These are phyloP conservation scores for Hypomyces rosellus DNA, from an alignment of 2,329 filamentous ascomycete genomes.

Conservation along the genomic window DNA sequence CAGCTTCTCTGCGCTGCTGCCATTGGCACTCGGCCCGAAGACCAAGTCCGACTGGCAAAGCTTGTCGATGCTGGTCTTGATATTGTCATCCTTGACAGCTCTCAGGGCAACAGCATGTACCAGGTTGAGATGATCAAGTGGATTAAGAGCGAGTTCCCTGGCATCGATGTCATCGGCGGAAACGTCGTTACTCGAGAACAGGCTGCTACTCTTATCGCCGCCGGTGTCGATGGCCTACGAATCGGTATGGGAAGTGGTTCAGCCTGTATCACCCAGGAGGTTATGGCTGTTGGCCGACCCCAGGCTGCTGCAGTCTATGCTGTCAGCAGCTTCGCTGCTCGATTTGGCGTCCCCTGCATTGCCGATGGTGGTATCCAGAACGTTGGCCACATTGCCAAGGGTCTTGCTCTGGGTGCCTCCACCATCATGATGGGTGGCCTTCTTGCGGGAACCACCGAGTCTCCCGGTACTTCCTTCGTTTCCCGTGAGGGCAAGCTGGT, in stretches of 20 bases:
- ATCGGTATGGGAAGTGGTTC: constrained; percentile 99
- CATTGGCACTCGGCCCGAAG: constrained; percentile 90
- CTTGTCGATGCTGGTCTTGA: constrained; percentile 93
- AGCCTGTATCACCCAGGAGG: constrained; percentile 98
- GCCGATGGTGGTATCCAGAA: constrained; percentile 98
- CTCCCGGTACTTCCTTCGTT: constrained; percentile 92
- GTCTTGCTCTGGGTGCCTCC: constrained; percentile 85
- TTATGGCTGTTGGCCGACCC: constrained; percentile 96
- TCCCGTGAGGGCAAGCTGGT: constrained; percentile 95
- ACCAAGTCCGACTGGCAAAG: constrained; percentile 78
- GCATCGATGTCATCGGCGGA: constrained; percentile 90
- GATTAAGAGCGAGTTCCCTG: constrained; percentile 80
- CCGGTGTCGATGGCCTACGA: constrained; percentile 90
- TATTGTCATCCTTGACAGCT: constrained; percentile 91
- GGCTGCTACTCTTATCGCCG: constrained; percentile 84
- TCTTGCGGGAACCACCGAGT: constrained; percentile 93
- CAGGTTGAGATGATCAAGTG: constrained; percentile 98
- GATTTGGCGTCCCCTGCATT: constrained; percentile 95
- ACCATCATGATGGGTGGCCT: constrained; percentile 99
- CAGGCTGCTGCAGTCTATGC: constrained; percentile 91
- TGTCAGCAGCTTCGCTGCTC: constrained; percentile 81
- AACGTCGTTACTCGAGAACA: constrained; percentile 98
- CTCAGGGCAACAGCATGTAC: constrained; percentile 97
- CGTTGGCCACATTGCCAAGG: constrained; percentile 98
- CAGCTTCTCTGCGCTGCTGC: constrained; percentile 93